Conservation (phyloP, 2,329 filamentous ascomycete species). For the Hypoxylon rubiginosum region DNA sequence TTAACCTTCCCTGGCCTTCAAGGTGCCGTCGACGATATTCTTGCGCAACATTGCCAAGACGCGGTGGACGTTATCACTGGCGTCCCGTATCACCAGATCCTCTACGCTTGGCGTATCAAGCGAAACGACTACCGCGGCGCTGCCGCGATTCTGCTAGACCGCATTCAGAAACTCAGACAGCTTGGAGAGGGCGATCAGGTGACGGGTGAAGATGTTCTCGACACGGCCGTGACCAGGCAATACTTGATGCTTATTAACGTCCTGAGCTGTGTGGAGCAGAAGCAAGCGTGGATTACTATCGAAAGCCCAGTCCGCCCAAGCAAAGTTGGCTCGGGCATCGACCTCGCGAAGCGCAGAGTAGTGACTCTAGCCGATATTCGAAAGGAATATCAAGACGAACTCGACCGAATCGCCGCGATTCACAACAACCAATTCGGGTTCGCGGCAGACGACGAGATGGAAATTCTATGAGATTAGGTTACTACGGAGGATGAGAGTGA, state of each 20-base stretch:
- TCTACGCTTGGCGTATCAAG: constrained; percentile 91
- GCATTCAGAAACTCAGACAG: constrained; percentile 72
- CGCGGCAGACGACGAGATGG: constrained; percentile 67
- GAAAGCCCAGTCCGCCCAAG: constrained; percentile 53
- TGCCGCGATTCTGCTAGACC: constrained; percentile 72
- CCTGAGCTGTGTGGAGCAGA: constrained; percentile 83
- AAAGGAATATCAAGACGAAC: constrained; percentile 88
- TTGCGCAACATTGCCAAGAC: constrained; percentile 78
- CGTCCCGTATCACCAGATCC: constrained; percentile 85
- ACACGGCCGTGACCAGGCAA: constrained; percentile 77
- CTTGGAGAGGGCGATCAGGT: constrained; percentile 71
- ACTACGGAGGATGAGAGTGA: constrained; percentile 3
- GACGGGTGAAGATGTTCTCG: constrained; percentile 67
- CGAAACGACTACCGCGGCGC: constrained; percentile 88
- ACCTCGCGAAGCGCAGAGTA: constrained; percentile 74
- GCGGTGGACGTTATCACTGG: constrained; percentile 74
- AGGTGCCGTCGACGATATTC: constrained; percentile 82
- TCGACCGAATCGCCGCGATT: constrained; percentile 89
- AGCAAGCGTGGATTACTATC: constrained; percentile 83
- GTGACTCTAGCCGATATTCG: constrained; percentile 88
- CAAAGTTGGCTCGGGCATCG: constrained; percentile 49
- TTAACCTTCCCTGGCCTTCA: constrained; percentile 85
- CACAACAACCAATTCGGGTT: constrained; percentile 92
- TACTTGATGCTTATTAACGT: constrained; percentile 95
- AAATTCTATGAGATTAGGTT: constrained; percentile 57